These are phyloP conservation scores for Myxozyma melibiosi DNA, from an alignment of 805 yeast species.

Conservation along the genomic window DNA sequence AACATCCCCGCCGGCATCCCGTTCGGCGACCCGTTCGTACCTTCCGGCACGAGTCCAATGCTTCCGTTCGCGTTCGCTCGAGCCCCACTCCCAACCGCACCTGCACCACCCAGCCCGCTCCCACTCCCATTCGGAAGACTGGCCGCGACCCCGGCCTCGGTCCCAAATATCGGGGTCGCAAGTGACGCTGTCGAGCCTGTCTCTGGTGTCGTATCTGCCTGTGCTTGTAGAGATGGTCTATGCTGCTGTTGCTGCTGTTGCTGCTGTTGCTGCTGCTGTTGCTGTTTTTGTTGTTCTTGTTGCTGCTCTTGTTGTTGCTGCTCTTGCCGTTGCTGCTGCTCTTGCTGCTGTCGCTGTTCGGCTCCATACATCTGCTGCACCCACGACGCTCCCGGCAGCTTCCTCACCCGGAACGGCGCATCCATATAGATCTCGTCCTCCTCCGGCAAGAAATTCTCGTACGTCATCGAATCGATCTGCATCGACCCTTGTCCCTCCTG, in stretches of 20 bases:
- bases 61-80: neutral
- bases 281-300: neutral
- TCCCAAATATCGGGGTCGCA: neutral
- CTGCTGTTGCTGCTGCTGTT: neutral
- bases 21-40: neutral
- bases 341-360: neutral
- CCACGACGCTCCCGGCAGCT: constrained; percentile 23
- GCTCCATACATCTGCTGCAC: constrained; percentile 16
- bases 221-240: too few species aligned
- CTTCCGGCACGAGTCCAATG: neutral
- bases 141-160: neutral
- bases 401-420: constrained; percentile 24
- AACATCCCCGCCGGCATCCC: constrained; percentile 1
- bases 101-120: neutral
- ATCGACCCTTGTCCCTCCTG: neutral
- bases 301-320: neutral
- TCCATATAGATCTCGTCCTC: constrained; percentile 32
- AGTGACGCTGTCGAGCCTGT: neutral
- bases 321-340: neutral
- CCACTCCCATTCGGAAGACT: neutral
- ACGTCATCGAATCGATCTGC: constrained; percentile 2
- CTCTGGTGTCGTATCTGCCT: neutral
- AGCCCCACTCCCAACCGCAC: neutral
- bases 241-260: neutral
- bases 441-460: constrained; percentile 23